These are phyloP conservation scores for Rubia tinctorum DNA, from an alignment of 305 asterid species.

Conservation along the genomic window DNA sequence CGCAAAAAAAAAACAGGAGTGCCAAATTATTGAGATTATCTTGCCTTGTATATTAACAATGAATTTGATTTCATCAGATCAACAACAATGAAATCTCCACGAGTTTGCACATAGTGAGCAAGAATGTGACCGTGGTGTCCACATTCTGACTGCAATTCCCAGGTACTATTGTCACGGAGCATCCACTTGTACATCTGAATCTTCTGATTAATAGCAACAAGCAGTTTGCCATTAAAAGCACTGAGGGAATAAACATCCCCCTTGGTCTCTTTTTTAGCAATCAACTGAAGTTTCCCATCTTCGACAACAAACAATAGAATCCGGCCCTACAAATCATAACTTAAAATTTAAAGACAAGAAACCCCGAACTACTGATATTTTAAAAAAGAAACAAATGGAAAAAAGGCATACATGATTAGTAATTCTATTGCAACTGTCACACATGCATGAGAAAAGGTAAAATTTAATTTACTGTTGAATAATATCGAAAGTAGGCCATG, in stretches of 20 bases:
- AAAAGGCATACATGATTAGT: not conserved
- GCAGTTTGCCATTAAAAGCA: slow-evolving; percentile 90
- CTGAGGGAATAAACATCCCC: slow-evolving; percentile 96
- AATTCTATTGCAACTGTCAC: not conserved
- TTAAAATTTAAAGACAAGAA: not conserved
- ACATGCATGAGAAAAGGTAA: not conserved
- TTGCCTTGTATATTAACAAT: slow-evolving; percentile 91
- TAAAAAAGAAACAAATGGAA: not conserved
- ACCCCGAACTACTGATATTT: not conserved
- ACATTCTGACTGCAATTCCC: slow-evolving; percentile 93
- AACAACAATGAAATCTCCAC: slow-evolving; percentile 97
- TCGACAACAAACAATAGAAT: slow-evolving; percentile 85
- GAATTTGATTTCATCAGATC: slow-evolving; percentile 98
- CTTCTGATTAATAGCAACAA: slow-evolving; percentile 97
- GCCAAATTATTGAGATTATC: not conserved
- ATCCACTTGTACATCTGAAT: slow-evolving; percentile 95
- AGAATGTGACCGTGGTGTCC: slow-evolving; percentile 99
- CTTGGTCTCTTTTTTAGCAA: slow-evolving; percentile 89
- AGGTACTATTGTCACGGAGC: slow-evolving; percentile 90
- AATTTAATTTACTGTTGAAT: not conserved
- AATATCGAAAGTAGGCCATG: not conserved
- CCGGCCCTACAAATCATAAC: slow-evolving; percentile 63
- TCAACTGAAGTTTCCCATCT: slow-evolving; percentile 86
- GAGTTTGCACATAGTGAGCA: slow-evolving; percentile 94
- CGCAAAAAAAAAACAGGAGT: not conserved